These are phyloP conservation scores for Amanita subjunquillea DNA, from an alignment of 768 basidiomycete genomes.

Conservation along the genomic window DNA sequence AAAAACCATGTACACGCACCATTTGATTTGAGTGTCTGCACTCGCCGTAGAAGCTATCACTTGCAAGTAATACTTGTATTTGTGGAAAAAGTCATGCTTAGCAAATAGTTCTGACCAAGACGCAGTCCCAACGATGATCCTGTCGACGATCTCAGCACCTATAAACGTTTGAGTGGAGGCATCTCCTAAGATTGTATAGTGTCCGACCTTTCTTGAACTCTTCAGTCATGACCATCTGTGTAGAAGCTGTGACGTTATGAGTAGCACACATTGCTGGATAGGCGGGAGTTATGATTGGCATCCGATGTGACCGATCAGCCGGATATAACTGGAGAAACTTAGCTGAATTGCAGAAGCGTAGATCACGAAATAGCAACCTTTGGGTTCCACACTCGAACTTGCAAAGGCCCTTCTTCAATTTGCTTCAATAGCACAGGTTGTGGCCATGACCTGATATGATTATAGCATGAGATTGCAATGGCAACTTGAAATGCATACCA, in stretches of 20 bases:
- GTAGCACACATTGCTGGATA: constrained; percentile 99
- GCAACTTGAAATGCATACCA: constrained; percentile 45
- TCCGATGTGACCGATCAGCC: constrained; percentile 86
- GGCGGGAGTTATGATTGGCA: constrained; percentile 99
- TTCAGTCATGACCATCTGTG: constrained; percentile 91
- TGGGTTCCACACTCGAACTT: constrained; percentile 97
- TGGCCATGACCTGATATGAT: constrained; percentile 80
- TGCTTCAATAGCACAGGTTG: constrained; percentile 95
- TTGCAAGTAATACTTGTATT: constrained; percentile 94
- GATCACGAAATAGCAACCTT: constrained; percentile 36
- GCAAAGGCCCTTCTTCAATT: constrained; percentile 90
- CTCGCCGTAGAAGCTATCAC: constrained; percentile 86
- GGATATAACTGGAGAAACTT: constrained; percentile 64
- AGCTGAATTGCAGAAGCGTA: not conserved
- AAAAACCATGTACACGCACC: constrained; percentile 38
- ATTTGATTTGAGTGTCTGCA: constrained; percentile 83
- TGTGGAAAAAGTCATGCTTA: constrained; percentile 95
- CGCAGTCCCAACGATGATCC: constrained; percentile 74
- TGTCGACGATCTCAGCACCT: constrained; percentile 92
- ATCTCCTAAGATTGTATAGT: constrained; percentile 1
- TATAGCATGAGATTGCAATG: constrained; percentile 3
- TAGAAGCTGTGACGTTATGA: constrained; percentile 93
- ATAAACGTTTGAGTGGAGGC: constrained; percentile 7
- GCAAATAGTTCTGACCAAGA: constrained; percentile 91
- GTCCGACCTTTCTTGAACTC: constrained; percentile 83